Conservation (phyloP, 1,284 basidiomycete species). For the Malassezia pachydermatis region DNA sequence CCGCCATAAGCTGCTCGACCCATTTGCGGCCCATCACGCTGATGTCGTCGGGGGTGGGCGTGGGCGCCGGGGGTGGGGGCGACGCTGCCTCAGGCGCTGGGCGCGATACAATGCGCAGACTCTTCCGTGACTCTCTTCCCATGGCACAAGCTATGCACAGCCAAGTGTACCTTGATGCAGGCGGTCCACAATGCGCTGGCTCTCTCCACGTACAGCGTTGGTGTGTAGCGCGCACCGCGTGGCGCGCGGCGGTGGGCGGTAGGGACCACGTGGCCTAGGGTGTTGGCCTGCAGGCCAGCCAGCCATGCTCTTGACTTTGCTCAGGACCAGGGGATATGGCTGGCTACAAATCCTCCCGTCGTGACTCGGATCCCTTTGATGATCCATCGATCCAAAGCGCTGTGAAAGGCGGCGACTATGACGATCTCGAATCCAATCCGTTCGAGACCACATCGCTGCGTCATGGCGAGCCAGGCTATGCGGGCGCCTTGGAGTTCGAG, state of each 20-base stretch:
- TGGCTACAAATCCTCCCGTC: background rate
- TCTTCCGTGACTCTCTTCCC: conserved; percentile 13
- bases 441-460: conserved; percentile 13
- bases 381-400: conserved; percentile 47
- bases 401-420: conserved; percentile 24
- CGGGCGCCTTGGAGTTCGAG: conserved; percentile 20
- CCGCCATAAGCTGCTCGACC: conserved; percentile 25
- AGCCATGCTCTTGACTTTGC: no score
- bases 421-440: conserved; percentile 18
- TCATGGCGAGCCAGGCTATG: background rate
- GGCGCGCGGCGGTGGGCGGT: no score
- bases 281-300: no score
- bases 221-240: no score
- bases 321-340: background rate
- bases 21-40: conserved; percentile 8
- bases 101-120: conserved; percentile 6
- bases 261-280: no score
- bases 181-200: no score
- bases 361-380: conserved; percentile 49
- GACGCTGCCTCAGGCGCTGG: no score
- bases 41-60: conserved; percentile 6
- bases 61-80: background rate
- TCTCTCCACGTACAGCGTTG: no score
- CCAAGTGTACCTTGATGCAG: no score
- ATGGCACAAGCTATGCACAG: background rate